phyloP scores from a whole-genome alignment of 495 filamentous ascomycete genomes.

The Aspergillus cristatus region DNA sequence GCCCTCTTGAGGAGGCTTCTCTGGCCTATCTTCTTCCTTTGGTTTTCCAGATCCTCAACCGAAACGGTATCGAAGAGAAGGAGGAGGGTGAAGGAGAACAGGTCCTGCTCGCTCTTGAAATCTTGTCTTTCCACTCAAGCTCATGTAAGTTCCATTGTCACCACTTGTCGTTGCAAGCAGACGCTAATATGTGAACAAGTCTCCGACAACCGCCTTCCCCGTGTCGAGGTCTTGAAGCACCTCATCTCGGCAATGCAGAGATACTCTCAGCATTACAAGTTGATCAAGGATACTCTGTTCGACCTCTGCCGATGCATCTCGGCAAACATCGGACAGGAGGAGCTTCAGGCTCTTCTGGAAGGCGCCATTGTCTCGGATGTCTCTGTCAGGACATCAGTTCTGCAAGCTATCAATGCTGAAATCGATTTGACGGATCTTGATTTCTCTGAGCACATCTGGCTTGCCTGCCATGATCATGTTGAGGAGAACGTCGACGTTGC shows the following conservation, averaged over 20 bases:
- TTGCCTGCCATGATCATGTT: slow-evolving; percentile 81
- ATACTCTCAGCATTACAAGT: slow-evolving; percentile 87
- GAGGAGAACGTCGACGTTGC: slow-evolving; percentile 82
- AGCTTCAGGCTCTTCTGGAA: slow-evolving; percentile 60
- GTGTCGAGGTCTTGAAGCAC: slow-evolving; percentile 56
- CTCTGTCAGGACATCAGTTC: slow-evolving; percentile 70
- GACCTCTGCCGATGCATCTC: slow-evolving; percentile 76
- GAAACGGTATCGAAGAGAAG: slow-evolving; percentile 65
- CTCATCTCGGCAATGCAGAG: slow-evolving; percentile 76
- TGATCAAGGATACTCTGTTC: slow-evolving; percentile 81
- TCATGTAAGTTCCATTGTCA: slow-evolving; percentile 37
- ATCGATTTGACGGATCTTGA: slow-evolving; percentile 80
- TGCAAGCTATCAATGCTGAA: slow-evolving; percentile 86
- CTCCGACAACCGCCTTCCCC: slow-evolving; percentile 62
- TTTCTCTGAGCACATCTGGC: slow-evolving; percentile 86
- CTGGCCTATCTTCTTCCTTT: slow-evolving; percentile 82
- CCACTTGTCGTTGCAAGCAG: not conserved
- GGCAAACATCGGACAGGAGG: slow-evolving; percentile 57
- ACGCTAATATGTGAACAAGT: slow-evolving; percentile 26
- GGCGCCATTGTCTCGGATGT: slow-evolving; percentile 70
- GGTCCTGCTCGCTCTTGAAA: slow-evolving; percentile 81
- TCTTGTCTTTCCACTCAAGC: slow-evolving; percentile 78
- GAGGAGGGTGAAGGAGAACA: slow-evolving; percentile 75
- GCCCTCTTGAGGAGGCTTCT: slow-evolving; percentile 78
- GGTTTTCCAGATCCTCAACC: slow-evolving; percentile 60